These are phyloP conservation scores for Dioscorea zingiberensis DNA, from an alignment of 106 monocot genomes.

Conservation along the genomic window DNA sequence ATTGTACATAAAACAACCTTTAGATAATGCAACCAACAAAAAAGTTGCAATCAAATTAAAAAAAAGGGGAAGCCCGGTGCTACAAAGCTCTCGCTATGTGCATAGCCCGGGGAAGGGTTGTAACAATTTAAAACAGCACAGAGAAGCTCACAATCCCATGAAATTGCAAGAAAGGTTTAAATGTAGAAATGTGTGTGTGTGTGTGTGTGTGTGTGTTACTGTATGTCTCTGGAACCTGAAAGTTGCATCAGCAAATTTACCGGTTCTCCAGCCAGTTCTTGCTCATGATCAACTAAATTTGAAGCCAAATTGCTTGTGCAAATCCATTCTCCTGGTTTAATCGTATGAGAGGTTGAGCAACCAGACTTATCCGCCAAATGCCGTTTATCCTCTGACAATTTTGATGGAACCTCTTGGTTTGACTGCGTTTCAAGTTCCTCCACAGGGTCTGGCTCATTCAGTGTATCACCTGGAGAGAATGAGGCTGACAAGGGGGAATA, in stretches of 20 bases:
- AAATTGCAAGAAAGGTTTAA: too few species aligned
- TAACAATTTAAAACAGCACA: background rate
- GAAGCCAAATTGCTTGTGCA: constrained; percentile 22
- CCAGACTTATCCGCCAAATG: constrained; percentile 7
- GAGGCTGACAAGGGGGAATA: constrained; percentile 20
- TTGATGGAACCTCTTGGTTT: constrained; percentile 10
- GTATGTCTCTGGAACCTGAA: background rate
- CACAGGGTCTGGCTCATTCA: constrained; percentile 9
- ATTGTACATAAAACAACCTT: background rate
- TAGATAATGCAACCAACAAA: too few species aligned
- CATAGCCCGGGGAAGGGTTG: too few species aligned
- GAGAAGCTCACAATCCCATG: background rate
- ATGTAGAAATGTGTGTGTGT: too few species aligned
- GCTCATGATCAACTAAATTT: constrained; percentile 7
- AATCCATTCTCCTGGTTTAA: constrained; percentile 19
- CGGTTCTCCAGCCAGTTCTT: constrained; percentile 13
- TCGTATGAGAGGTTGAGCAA: background rate
- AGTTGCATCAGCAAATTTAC: constrained; percentile 8
- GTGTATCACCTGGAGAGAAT: constrained; percentile 17
- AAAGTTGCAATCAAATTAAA: constrained; percentile 2
- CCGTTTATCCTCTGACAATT: constrained; percentile 5
- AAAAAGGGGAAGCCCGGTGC: too few species aligned
- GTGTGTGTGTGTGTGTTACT: too few species aligned
- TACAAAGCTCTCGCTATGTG: too few species aligned
- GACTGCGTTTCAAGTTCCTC: constrained; percentile 11